Evolutionary conservation across 768 basidiomycete genomes (phyloP).

Genomic region (Rhodotorula taiwanensis): DNA sequence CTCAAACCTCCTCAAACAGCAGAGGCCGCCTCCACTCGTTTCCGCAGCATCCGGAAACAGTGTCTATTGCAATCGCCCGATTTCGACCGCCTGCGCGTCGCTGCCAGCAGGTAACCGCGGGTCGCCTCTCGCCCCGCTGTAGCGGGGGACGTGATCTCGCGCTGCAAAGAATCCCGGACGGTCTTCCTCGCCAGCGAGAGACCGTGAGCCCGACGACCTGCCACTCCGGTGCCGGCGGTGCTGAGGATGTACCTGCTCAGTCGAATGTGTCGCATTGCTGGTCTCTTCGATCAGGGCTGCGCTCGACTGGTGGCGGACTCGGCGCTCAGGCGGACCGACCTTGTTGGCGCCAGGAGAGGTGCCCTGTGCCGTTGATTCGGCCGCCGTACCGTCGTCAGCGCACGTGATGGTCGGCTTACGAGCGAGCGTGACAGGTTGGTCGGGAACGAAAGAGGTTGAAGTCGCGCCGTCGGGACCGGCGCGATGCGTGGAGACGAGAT

Average conservation of each 20-base stretch:
- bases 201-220: not conserved
- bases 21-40: too few relatives aligned
- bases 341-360: too few relatives aligned
- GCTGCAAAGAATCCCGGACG: constrained; percentile 1
- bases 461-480: not conserved
- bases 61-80: not conserved
- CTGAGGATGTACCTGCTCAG: not conserved
- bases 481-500: not conserved
- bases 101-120: too few relatives aligned
- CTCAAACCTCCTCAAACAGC: too few relatives aligned
- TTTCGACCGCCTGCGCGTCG: not conserved
- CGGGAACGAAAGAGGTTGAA: not conserved
- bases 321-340: too few relatives aligned
- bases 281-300: not conserved
- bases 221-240: not conserved
- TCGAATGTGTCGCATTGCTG: not conserved
- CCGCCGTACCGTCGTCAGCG: not conserved
- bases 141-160: constrained; percentile 16
- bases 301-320: not conserved
- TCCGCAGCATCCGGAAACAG: too few relatives aligned
- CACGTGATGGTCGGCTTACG: constrained; percentile 10
- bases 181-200: constrained; percentile 20
- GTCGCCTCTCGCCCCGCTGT: not conserved
- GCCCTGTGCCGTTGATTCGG: not conserved
- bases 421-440: not conserved